Evolutionary conservation across 2,329 filamentous ascomycete species (phyloP).

Genomic region (Aspergillus brasiliensis): DNA sequence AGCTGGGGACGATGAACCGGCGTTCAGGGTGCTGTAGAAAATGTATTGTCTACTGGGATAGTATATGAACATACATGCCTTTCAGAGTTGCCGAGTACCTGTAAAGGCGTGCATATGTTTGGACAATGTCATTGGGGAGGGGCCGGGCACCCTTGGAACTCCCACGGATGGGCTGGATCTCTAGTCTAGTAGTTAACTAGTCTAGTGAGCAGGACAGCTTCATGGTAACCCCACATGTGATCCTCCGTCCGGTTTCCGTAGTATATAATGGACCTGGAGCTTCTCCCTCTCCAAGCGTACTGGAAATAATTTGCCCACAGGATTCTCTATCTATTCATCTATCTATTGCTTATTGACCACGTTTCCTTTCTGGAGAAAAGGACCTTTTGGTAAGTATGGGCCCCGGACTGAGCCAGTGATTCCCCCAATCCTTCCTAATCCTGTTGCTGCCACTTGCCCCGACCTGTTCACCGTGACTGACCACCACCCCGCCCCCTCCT

Average conservation of each 20-base stretch:
- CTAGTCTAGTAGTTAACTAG: background rate
- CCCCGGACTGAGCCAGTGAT: no score
- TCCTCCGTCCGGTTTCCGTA: constrained; percentile 5
- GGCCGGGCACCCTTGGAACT: background rate
- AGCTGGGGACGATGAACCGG: no score
- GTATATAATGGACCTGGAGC: background rate
- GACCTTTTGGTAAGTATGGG: no score
- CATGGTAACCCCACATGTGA: constrained; percentile 23
- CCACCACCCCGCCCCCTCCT: constrained; percentile 16
- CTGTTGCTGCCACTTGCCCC: constrained; percentile 11
- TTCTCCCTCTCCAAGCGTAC: background rate
- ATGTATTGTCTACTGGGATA: no score
- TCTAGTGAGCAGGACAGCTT: background rate
- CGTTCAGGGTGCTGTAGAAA: no score
- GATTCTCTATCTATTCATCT: no score
- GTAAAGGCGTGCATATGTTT: no score
- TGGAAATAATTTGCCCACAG: background rate
- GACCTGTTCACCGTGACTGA: constrained; percentile 12
- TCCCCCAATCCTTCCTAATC: constrained; percentile 5
- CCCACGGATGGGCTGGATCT: background rate
- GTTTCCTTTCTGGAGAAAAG: background rate
- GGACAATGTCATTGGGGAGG: background rate
- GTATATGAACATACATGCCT: no score
- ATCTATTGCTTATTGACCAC: background rate
- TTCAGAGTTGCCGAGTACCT: no score